A percentile compares a stretch with the other conserved stretches of the same genome.
Conservation (phyloP, 768 basidiomycete genomes). For the Suillus spraguei region DNA sequence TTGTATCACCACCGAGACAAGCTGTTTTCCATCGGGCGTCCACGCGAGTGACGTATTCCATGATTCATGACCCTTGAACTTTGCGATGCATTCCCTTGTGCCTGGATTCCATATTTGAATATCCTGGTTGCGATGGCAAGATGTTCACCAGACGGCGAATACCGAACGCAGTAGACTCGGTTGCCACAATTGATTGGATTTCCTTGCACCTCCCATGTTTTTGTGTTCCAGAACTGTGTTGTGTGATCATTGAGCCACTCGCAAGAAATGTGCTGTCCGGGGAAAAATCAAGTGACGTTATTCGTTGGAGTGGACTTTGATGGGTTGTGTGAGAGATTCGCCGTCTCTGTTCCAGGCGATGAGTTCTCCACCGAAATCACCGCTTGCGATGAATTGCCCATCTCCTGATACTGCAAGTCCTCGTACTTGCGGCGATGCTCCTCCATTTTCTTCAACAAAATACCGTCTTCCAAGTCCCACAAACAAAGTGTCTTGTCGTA, state of each 20-base stretch:
- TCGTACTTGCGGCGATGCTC: background rate
- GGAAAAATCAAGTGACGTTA: background rate
- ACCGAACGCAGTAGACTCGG: no score
- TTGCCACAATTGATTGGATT: background rate
- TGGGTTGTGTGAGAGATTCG: background rate
- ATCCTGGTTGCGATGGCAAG: background rate
- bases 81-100: background rate
- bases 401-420: background rate
- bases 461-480: background rate
- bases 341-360: background rate
- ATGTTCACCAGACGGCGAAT: background rate
- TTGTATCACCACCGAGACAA: background rate
- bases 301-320: background rate
- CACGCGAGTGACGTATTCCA: background rate
- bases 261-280: background rate
- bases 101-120: constrained; percentile 1
- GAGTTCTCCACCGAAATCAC: background rate
- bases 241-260: background rate
- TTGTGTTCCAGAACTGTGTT: background rate
- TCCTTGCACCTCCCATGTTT: background rate
- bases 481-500: background rate
- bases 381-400: background rate
- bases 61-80: background rate
- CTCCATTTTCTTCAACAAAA: background rate
- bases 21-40: background rate